phyloP scores from a whole-genome alignment of 257 asterid species.

The Catharanthus roseus region DNA sequence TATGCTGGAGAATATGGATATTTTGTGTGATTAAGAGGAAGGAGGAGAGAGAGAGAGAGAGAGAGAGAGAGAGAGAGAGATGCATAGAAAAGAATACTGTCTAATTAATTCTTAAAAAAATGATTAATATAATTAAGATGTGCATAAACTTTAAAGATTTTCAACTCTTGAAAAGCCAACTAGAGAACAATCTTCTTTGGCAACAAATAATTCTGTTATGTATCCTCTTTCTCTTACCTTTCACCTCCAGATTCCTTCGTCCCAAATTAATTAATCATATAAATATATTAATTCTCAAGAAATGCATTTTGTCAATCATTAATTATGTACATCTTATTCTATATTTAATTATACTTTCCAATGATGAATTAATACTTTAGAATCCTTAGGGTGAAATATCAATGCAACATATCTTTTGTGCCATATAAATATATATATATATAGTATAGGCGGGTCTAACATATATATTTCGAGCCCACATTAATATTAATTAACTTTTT shows the following conservation, averaged over 20 bases:
- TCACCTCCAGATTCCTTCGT: slow-evolving; percentile 14
- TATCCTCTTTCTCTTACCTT: background rate
- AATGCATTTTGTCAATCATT: slow-evolving; percentile 9
- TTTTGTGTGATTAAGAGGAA: background rate
- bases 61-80: too few species aligned
- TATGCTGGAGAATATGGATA: background rate
- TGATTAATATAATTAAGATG: slow-evolving; percentile 18
- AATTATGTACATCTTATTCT: slow-evolving; percentile 4
- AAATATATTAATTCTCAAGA: slow-evolving; percentile 8
- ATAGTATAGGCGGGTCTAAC: too few species aligned
- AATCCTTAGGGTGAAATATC: slow-evolving; percentile 5
- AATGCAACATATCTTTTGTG: background rate
- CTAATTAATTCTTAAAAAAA: background rate
- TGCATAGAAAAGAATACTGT: background rate
- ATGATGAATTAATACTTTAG: slow-evolving; percentile 9
- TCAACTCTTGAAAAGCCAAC: slow-evolving; percentile 9
- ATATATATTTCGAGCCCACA: too few species aligned
- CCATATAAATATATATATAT: background rate
- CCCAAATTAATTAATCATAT: background rate
- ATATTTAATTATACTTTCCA: slow-evolving; percentile 12
- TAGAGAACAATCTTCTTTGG: slow-evolving; percentile 10
- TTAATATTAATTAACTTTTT: too few species aligned
- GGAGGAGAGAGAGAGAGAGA: background rate
- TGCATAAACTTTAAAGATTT: slow-evolving; percentile 18
- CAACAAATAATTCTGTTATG: background rate